Base-by-base conservation (phyloP, 2,329 filamentous ascomycete species). In the Apiospora marii region DNA sequence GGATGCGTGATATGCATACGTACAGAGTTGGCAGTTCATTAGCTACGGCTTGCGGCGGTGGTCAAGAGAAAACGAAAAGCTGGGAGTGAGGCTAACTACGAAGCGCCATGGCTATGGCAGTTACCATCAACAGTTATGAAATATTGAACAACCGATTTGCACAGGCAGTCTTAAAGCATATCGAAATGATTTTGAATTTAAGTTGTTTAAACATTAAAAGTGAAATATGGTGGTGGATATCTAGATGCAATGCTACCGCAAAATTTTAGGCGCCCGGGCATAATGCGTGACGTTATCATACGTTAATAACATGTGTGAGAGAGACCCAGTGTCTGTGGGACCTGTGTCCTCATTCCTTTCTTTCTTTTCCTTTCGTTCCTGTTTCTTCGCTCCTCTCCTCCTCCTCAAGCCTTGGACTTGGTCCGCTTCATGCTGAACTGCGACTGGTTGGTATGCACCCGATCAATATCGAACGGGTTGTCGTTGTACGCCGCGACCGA, bases 391-490 rank as follows among this genome's bases (percentile, higher is more conserved):
- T 22, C 22, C 13, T 37, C 27, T 19, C 27, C 27, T 13, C 1
- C 3, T n/a, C 7, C 22, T 12, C n/a, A 46, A 22, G 67, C 22
- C 67, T 51, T 48, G 34, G 68, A 70, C 49, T 53, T 51, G 19
- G 68, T 27, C 48, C 27, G 43, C 46, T 51, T 70, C 37, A 70
- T 30, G 48, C 46, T 43, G n/a, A 70, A 70, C 48, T 70, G 68
- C 16, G 82, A 82, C 37, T 84, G 80, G 44, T 76, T 79, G 3
- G 83, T 85, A 74, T 85, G 80, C 61, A 85, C 83, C 27, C 83
- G 80, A 71, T 85, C 84, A 72, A 85, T 80, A 72, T 83, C 82
- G 74, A 82, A 85, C 3, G 84, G 83, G 69, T 84, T 85, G 13
- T 80, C 82, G 22, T 85, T 83, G 67, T 85, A 85, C n/a, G 80